Percentiles rank a stretch among this genome's conserved stretches.
These are phyloP conservation scores for Lolium rigidum DNA, from an alignment of 176 grass and related monocot species.

Conservation along the genomic window DNA sequence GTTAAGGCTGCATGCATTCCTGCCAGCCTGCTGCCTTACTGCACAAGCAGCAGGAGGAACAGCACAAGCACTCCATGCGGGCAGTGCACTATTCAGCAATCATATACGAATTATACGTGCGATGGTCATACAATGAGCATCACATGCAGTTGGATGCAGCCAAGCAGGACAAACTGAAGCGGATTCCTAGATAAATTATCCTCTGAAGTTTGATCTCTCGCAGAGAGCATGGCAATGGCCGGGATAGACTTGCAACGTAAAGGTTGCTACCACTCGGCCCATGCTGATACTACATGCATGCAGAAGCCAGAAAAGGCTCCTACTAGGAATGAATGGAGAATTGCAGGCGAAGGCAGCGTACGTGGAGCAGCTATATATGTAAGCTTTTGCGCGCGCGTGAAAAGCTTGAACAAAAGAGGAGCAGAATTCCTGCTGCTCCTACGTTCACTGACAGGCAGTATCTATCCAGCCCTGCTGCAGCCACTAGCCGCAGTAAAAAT, in stretches of 20 bases:
- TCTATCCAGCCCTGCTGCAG: neutral
- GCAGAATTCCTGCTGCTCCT: constrained; percentile 12
- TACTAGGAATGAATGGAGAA: constrained; percentile 35
- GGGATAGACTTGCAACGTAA: neutral
- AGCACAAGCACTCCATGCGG: neutral
- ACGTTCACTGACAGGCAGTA: constrained; percentile 25
- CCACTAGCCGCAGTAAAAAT: constrained; percentile 55
- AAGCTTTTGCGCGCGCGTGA: constrained; percentile 33
- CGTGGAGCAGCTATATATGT: neutral
- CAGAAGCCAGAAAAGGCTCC: constrained; percentile 37
- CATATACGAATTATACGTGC: constrained; percentile 48
- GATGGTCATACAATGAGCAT: neutral
- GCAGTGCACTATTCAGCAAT: constrained; percentile 48
- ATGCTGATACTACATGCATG: constrained; percentile 2
- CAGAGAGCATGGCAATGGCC: constrained; percentile 35
- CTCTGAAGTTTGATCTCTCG: constrained; percentile 10
- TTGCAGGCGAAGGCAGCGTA: constrained; percentile 1
- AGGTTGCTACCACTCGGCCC: neutral
- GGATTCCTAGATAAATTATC: constrained; percentile 50
- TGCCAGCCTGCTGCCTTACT: neutral
- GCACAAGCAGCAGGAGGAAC: neutral
- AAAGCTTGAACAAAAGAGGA: constrained; percentile 13
- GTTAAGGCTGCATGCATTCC: constrained; percentile 23
- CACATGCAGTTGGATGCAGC: neutral
- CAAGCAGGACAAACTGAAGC: neutral